phyloP scores from a whole-genome alignment of 2,329 filamentous ascomycete genomes.

The Colletotrichum sojae region DNA sequence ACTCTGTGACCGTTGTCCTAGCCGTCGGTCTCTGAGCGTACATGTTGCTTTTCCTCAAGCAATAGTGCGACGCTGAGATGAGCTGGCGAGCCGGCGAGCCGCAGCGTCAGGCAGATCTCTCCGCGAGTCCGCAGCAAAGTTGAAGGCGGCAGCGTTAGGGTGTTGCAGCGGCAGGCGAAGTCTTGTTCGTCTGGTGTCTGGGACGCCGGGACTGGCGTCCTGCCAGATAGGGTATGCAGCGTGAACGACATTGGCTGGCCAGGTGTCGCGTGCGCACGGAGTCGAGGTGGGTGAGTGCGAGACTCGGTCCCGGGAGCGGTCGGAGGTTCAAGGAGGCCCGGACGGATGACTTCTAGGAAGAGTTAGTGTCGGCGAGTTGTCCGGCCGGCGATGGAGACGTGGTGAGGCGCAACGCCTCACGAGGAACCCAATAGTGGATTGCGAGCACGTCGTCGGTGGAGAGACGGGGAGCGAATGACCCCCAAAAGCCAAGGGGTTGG shows the following conservation, averaged over 20 bases:
- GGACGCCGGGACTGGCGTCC: slow-evolving; percentile 12
- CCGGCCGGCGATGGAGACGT: slow-evolving; percentile 27
- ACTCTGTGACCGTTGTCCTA: slow-evolving; percentile 10
- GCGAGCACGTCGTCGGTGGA: slow-evolving; percentile 7
- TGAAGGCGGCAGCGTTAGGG: not conserved
- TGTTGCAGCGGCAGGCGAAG: slow-evolving; percentile 10
- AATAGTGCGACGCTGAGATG: slow-evolving; percentile 26
- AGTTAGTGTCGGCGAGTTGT: slow-evolving; percentile 39
- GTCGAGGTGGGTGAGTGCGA: slow-evolving; percentile 16
- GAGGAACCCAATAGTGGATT: not conserved
- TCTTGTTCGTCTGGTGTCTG: slow-evolving; percentile 8
- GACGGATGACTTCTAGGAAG: slow-evolving; percentile 23
- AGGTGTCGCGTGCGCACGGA: slow-evolving; percentile 34
- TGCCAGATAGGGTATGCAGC: slow-evolving; percentile 30
- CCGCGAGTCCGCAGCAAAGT: no score
- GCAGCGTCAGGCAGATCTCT: no score
- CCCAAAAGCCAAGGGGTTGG: slow-evolving; percentile 19
- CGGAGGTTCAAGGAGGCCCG: slow-evolving; percentile 32
- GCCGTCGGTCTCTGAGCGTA: not conserved
- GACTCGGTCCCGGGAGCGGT: slow-evolving; percentile 33
- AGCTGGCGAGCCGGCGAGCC: not conserved
- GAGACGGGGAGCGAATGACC: slow-evolving; percentile 9
- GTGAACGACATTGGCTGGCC: slow-evolving; percentile 21
- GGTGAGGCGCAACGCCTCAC: slow-evolving; percentile 13
- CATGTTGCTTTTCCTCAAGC: slow-evolving; percentile 8